These are phyloP conservation scores for Cutaneotrichosporon dermatis DNA, from an alignment of 1,284 basidiomycete species.

Conservation along the genomic window DNA sequence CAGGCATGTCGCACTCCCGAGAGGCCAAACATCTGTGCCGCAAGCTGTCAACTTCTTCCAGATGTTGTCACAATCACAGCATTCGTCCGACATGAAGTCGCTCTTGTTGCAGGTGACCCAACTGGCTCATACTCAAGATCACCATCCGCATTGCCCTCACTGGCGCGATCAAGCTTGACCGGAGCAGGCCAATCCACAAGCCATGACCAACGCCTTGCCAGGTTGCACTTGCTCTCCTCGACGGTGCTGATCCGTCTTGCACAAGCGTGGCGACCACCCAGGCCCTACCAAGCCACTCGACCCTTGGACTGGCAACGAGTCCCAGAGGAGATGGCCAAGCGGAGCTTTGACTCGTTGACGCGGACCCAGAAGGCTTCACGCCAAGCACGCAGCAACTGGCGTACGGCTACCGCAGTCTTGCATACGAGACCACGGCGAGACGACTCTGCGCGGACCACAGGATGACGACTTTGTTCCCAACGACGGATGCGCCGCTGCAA, in stretches of 20 bases:
- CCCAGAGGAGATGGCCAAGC: slow-evolving; percentile 38
- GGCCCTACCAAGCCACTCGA: slow-evolving; percentile 12
- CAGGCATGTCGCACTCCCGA: slow-evolving; percentile 95
- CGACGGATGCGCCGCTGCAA: slow-evolving; percentile 91
- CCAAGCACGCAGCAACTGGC: slow-evolving; percentile 63
- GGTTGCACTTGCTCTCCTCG: slow-evolving; percentile 86
- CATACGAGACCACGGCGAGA: slow-evolving; percentile 78
- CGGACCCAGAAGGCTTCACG: slow-evolving; percentile 52
- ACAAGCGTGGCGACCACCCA: slow-evolving; percentile 49
- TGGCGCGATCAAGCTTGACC: slow-evolving; percentile 88
- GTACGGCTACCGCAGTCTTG: slow-evolving; percentile 83
- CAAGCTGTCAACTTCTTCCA: slow-evolving; percentile 99
- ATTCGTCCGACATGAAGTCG: slow-evolving; percentile 78
- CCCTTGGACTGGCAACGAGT: slow-evolving; percentile 20
- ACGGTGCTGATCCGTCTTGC: slow-evolving; percentile 74
- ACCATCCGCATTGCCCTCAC: slow-evolving; percentile 96
- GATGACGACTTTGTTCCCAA: slow-evolving; percentile 46
- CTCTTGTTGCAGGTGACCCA: slow-evolving; percentile 96
- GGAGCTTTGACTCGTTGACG: slow-evolving; percentile 39
- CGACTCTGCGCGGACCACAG: slow-evolving; percentile 59
- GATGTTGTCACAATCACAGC: slow-evolving; percentile 62
- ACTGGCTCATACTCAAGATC: slow-evolving; percentile 98
- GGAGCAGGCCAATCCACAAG: slow-evolving; percentile 78
- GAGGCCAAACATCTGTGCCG: slow-evolving; percentile 98
- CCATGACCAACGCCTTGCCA: slow-evolving; percentile 86